Base-by-base conservation (phyloP, 306 rosid genomes). In the Vigna mungo region DNA sequence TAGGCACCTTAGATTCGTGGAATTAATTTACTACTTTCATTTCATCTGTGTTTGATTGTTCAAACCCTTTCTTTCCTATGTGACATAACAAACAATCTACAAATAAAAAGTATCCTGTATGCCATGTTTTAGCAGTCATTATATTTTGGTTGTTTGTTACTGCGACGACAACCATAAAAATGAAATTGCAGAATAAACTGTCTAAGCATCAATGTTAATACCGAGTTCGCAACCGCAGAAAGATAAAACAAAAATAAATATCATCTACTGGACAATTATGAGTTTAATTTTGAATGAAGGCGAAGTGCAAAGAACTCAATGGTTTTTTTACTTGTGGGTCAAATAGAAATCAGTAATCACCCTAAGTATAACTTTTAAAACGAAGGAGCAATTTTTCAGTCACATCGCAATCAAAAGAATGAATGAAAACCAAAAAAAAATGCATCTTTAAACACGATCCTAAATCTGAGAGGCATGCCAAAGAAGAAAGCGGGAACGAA, bases 41-140 rank as follows among this genome's bases (percentile, higher is more conserved):
- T 25, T n/a, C 14, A 41, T 39, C 25, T 15, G 10, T 8, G 53
- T 25, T 63, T 47, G 8, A 46, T 39, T 56, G 41, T 79, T 43
- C 70, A 51, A 2, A 30, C 48, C 18, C 41, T 78, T 30, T 67
- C 15, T 12, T 43, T 7, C 58, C 66, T 8, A 17, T 5, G 62
- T 20, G 66, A 66, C 67, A 66, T 39, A 36, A 65, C 30, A 77
- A 53, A 65, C 43, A 77, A 53, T 39, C 58, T 23, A 68, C 17
- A 3, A 16, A 68, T 7, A 20, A 46, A 55, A 44, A 6, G 7
- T 13, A n/a, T 17, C 23, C 37, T 16, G 36, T 37, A n/a, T 25
- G 14, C 14, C 59, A 53, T 23, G 11, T 61, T 60, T 49, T 11
- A 14, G 70, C 62, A 25, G 27, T 25, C 27, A 25, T 2, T 25